phyloP scores from a whole-genome alignment of 345 rosid species.

The Barbarea vulgaris region DNA sequence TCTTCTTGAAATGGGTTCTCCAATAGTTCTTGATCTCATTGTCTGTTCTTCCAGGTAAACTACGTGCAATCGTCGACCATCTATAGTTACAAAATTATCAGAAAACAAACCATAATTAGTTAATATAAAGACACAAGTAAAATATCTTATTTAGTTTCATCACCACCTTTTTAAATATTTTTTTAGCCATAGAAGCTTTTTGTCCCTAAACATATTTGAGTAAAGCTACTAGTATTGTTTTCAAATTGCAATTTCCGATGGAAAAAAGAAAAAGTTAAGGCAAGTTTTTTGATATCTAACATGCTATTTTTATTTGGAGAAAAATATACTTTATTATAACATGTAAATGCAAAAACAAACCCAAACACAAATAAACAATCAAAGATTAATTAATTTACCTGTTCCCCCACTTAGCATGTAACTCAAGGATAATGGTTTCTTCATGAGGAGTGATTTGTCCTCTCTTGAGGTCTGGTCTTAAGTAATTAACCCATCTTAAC shows the following conservation, averaged over 20 bases:
- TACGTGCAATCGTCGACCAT: conserved; percentile 94
- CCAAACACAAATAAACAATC: neutral
- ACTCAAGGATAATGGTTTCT: conserved; percentile 76
- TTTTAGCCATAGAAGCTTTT: too few species aligned
- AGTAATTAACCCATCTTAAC: conserved; percentile 91
- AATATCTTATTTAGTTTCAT: neutral
- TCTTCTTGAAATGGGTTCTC: conserved; percentile 95
- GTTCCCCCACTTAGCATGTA: conserved; percentile 94
- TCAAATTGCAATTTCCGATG: neutral
- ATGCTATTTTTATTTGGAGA: neutral
- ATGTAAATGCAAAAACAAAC: neutral
- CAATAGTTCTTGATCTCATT: conserved; percentile 93
- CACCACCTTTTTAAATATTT: too few species aligned
- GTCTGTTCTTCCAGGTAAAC: conserved; percentile 93
- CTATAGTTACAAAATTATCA: conserved; percentile 40
- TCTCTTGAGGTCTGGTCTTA: conserved; percentile 93
- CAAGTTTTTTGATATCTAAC: neutral
- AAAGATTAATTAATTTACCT: conserved; percentile 46
- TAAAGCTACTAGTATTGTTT: neutral
- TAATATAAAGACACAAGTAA: neutral
- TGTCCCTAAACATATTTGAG: neutral
- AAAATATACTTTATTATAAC: neutral
- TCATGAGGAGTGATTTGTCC: conserved; percentile 94
- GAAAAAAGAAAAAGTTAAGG: neutral
- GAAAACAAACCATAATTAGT: neutral